A percentile compares a stretch with the other conserved stretches of the same genome.
phyloP scores from a whole-genome alignment of 192 early-diverging fungal genomes.

The Podila clonocystis region DNA sequence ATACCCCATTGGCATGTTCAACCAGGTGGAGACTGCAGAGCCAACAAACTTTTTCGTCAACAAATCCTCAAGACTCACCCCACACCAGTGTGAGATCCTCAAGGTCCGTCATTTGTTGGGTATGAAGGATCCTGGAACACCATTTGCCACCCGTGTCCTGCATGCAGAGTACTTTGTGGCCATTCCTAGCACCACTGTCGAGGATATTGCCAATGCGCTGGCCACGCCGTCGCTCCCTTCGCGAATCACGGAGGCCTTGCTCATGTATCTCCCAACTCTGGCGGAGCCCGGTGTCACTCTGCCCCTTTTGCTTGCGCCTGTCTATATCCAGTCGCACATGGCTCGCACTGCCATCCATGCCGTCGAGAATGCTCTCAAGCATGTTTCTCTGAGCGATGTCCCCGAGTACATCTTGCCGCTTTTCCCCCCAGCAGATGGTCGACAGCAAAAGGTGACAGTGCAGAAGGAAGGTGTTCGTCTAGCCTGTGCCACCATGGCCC shows the following conservation, averaged over 20 bases:
- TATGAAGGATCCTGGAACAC: constrained; percentile 21
- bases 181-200: constrained; percentile 35
- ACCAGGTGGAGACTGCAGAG: constrained; percentile 11
- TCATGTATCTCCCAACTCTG: constrained; percentile 44
- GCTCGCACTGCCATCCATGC: constrained; percentile 48
- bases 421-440: constrained; percentile 20
- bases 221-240: constrained; percentile 38
- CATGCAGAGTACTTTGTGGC: constrained; percentile 33
- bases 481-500: constrained; percentile 18
- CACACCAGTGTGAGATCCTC: constrained; percentile 35
- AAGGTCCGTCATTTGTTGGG: constrained; percentile 26
- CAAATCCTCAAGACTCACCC: constrained; percentile 9
- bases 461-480: constrained; percentile 46
- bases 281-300: constrained; percentile 29
- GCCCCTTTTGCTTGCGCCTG: constrained; percentile 30
- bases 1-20: constrained; percentile 29
- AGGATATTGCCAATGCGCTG: constrained; percentile 33
- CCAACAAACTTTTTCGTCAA: constrained; percentile 23
- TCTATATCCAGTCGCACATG: constrained; percentile 38
- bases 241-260: constrained; percentile 24
- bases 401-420: constrained; percentile 42
- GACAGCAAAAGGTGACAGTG: constrained; percentile 42
- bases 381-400: constrained; percentile 4
- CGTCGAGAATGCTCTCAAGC: constrained; percentile 46
- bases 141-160: constrained; percentile 30